A percentile compares a stretch with the other conserved stretches of the same genome.
phyloP scores from a whole-genome alignment of 2,329 filamentous ascomycete genomes.

The Leptoxyphium fumago region DNA sequence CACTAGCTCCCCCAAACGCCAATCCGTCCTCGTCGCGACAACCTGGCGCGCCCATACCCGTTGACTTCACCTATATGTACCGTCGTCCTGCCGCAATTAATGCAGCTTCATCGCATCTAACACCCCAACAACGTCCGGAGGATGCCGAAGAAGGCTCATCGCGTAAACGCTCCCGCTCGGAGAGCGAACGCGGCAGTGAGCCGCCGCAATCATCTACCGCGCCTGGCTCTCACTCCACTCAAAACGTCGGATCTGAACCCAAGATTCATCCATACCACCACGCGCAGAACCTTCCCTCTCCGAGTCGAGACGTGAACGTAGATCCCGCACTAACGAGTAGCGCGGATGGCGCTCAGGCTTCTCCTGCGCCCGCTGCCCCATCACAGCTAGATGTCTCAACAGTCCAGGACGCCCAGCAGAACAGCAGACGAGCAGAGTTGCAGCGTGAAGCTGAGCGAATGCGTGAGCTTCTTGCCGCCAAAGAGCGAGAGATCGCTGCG shows the following conservation, averaged over 20 bases:
- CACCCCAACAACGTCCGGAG: slow-evolving; percentile 8
- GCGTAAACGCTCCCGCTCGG: slow-evolving; percentile 54
- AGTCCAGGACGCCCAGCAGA: slow-evolving; percentile 38
- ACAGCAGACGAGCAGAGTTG: slow-evolving; percentile 50
- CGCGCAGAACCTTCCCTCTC: slow-evolving; percentile 8
- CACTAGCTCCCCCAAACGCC: not conserved
- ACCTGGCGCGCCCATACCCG: slow-evolving; percentile 16
- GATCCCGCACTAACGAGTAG: slow-evolving; percentile 24
- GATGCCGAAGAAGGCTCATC: not conserved
- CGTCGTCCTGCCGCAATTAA: slow-evolving; percentile 1
- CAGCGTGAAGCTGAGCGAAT: slow-evolving; percentile 63
- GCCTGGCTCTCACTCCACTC: not conserved
- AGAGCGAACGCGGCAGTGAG: slow-evolving; percentile 28
- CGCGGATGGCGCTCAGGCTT: slow-evolving; percentile 12
- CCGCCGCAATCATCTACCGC: not conserved
- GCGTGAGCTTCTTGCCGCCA: slow-evolving; percentile 55
- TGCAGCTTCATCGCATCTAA: not conserved
- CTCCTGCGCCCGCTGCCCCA: slow-evolving; percentile 20
- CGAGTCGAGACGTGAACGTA: slow-evolving; percentile 13
- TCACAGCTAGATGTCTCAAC: slow-evolving; percentile 19
- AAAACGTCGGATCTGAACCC: not conserved
- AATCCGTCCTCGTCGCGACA: not conserved
- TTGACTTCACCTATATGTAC: slow-evolving; percentile 23
- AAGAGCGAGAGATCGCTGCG: slow-evolving; percentile 55
- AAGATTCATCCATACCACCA: slow-evolving; percentile 7